These are phyloP conservation scores for Juncus effusus DNA, from an alignment of 176 grass and related monocot genomes.

Conservation along the genomic window DNA sequence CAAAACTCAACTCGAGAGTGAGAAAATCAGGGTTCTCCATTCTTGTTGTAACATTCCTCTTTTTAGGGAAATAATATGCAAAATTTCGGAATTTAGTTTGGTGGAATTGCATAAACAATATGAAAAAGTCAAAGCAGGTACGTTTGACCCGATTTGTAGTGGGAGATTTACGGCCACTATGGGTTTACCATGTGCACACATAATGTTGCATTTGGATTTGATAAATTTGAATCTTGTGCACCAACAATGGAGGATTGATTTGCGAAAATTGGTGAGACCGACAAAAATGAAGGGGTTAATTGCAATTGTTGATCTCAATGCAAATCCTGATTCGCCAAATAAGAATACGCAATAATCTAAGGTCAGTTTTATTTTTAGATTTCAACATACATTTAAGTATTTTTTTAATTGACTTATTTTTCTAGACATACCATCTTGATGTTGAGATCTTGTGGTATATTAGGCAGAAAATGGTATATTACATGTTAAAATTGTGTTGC, in stretches of 20 bases:
- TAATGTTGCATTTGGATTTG: conserved; percentile 10
- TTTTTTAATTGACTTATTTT: too few species aligned
- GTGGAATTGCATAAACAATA: conserved; percentile 26
- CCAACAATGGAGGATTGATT: conserved; percentile 26
- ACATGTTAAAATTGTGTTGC: too few species aligned
- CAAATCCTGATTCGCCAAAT: too few species aligned
- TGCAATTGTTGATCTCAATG: conserved; percentile 8
- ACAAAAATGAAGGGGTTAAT: conserved; percentile 20
- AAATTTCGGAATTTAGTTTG: conserved; percentile 18
- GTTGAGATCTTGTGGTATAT: too few species aligned
- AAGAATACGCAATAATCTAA: too few species aligned
- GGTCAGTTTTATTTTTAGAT: too few species aligned
- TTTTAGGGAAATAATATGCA: conserved; percentile 22
- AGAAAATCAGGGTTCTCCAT: conserved; percentile 31
- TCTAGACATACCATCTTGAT: too few species aligned
- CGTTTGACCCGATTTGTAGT: conserved; percentile 14
- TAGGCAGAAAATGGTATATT: too few species aligned
- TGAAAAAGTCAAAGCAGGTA: conserved; percentile 21
- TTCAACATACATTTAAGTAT: too few species aligned
- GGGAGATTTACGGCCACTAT: conserved; percentile 27
- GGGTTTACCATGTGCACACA: conserved; percentile 27
- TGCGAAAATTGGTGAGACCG: conserved; percentile 6
- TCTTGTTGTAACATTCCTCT: conserved; percentile 25
- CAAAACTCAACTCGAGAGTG: conserved; percentile 17
- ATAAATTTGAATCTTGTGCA: conserved; percentile 16